These are phyloP conservation scores for Triticum monococcum DNA, from an alignment of 176 grass and related monocot species.

Conservation along the genomic window DNA sequence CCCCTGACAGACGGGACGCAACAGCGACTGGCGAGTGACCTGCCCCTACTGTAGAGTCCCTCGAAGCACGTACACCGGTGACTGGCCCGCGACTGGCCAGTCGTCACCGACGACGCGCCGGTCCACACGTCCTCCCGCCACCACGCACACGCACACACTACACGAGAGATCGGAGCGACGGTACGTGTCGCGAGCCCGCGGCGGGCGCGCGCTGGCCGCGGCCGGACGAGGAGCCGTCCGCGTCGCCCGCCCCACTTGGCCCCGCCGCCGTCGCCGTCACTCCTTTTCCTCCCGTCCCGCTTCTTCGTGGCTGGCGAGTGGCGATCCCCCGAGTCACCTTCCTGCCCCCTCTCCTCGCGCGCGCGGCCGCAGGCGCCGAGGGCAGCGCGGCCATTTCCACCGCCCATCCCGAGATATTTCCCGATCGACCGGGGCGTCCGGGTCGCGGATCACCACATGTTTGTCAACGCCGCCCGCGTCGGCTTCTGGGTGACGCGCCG, in stretches of 20 bases:
- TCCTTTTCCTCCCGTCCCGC: not conserved
- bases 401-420: not conserved
- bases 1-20: not conserved
- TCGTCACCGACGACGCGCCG: slow-evolving; percentile 27
- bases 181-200: not conserved
- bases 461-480: not conserved
- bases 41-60: not conserved
- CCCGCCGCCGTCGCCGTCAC: not conserved
- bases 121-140: slow-evolving; percentile 6
- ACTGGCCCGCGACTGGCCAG: not conserved
- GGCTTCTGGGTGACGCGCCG: not conserved
- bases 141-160: not conserved
- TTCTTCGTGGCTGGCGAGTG: not conserved
- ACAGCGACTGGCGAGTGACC: not conserved
- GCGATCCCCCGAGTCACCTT: not conserved
- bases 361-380: not conserved
- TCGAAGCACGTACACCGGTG: not conserved
- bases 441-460: not conserved
- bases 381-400: not conserved
- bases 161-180: not conserved
- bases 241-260: not conserved
- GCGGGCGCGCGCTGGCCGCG: not conserved
- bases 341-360: not conserved
- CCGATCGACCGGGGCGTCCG: not conserved
- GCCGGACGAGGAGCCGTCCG: slow-evolving; percentile 17